Conservation (phyloP, 2,329 filamentous ascomycete genomes). For the Alternaria sp. region DNA sequence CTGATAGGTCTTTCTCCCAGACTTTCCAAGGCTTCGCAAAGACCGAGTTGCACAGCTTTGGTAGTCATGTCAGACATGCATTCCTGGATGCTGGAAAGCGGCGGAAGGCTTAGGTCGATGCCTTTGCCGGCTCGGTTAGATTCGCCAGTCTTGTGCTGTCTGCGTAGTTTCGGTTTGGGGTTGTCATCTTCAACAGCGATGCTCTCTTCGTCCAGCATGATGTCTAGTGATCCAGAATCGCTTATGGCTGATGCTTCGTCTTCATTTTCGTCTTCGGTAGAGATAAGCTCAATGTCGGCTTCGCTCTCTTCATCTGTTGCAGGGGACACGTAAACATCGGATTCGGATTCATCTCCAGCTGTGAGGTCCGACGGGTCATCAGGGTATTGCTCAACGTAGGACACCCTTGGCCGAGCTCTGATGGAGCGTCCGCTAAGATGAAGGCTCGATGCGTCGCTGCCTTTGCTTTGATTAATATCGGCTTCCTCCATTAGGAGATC, state of each 20-base stretch:
- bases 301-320: constrained; percentile 9
- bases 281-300: not conserved
- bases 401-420: constrained; percentile 18
- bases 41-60: constrained; percentile 44
- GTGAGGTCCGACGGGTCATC: constrained; percentile 9
- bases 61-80: constrained; percentile 61
- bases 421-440: constrained; percentile 7
- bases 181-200: constrained; percentile 7
- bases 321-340: constrained; percentile 1
- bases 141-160: not conserved
- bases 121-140: constrained; percentile 19
- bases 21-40: constrained; percentile 48
- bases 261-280: not conserved
- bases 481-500: not conserved
- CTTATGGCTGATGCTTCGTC: not conserved
- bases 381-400: constrained; percentile 18
- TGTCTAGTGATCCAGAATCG: not conserved
- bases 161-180: not conserved
- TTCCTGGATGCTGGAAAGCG: constrained; percentile 56
- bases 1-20: constrained; percentile 54
- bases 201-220: not conserved
- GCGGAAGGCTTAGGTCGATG: constrained; percentile 53
- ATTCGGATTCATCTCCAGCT: constrained; percentile 9
- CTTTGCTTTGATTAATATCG: not conserved
- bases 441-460: not conserved